These are phyloP conservation scores for Aspergillus caelatus DNA, from an alignment of 2,329 filamentous ascomycete genomes.

Conservation along the genomic window DNA sequence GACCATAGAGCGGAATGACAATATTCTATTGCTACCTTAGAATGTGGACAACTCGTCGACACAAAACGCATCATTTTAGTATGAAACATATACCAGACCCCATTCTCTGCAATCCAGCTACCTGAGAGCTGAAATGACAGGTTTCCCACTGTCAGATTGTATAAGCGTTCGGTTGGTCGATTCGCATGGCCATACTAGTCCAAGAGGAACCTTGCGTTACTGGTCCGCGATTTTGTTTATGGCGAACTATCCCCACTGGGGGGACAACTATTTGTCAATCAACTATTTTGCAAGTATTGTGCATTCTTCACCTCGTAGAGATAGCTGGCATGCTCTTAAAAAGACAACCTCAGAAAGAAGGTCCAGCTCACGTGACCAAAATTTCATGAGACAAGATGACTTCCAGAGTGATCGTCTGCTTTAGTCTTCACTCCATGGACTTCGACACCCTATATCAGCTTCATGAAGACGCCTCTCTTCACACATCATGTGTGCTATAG, in stretches of 20 bases:
- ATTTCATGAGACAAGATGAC: too few species aligned
- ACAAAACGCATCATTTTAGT: background rate
- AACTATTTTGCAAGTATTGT: background rate
- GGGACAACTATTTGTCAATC: background rate
- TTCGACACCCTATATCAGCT: too few species aligned
- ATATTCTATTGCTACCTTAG: background rate
- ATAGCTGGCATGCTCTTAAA: too few species aligned
- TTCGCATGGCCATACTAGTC: background rate
- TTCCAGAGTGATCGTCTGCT: too few species aligned
- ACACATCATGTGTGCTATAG: too few species aligned
- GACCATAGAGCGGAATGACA: background rate
- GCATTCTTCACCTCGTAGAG: background rate
- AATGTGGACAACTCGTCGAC: background rate
- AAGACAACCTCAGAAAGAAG: too few species aligned
- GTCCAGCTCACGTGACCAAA: too few species aligned
- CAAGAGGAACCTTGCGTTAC: background rate
- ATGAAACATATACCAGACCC: background rate
- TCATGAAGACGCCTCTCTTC: too few species aligned
- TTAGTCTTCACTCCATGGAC: too few species aligned
- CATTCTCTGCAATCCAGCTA: background rate
- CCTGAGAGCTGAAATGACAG: background rate
- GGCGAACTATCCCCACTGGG: background rate
- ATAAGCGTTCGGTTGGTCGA: background rate
- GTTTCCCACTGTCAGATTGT: background rate
- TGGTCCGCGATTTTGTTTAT: background rate